These are phyloP conservation scores for Thalia dealbata DNA, from an alignment of 176 grass and related monocot species.

Conservation along the genomic window DNA sequence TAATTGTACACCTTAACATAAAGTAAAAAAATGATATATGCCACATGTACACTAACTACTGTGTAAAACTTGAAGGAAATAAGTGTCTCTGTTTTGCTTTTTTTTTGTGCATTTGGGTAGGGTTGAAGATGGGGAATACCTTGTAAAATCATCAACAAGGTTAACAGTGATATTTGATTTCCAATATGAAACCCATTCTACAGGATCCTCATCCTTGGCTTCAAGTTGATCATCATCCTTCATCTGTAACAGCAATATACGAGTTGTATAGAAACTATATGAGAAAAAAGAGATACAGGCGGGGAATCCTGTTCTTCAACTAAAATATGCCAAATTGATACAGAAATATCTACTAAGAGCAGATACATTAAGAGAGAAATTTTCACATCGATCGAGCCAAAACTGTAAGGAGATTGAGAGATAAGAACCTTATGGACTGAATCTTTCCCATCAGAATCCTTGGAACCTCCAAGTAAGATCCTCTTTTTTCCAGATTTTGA, in stretches of 20 bases:
- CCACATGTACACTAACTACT: too few relatives aligned
- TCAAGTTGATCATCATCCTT: conserved; percentile 50
- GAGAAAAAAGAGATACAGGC: background rate
- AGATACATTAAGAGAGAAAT: background rate
- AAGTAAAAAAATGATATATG: too few relatives aligned
- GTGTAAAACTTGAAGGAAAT: background rate
- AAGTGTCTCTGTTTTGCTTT: background rate
- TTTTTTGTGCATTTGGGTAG: background rate
- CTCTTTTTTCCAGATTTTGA: conserved; percentile 90
- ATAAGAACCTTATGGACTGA: conserved; percentile 31
- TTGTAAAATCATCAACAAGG: conserved; percentile 83
- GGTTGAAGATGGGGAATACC: conserved; percentile 14
- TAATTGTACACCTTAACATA: too few relatives aligned
- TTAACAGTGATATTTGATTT: conserved; percentile 97
- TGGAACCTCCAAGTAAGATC: conserved; percentile 73
- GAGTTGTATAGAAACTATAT: background rate
- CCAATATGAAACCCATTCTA: conserved; percentile 91
- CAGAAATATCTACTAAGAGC: background rate
- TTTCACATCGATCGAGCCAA: background rate
- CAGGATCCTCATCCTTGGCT: conserved; percentile 55
- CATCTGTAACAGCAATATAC: conserved; percentile 10
- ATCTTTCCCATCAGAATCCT: conserved; percentile 31
- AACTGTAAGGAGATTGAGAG: conserved; percentile 3
- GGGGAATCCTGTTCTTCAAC: background rate
- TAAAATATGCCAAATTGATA: background rate